Conservation (phyloP, 2,329 filamentous ascomycete genomes). For the Cladophialophora chaetospira region DNA sequence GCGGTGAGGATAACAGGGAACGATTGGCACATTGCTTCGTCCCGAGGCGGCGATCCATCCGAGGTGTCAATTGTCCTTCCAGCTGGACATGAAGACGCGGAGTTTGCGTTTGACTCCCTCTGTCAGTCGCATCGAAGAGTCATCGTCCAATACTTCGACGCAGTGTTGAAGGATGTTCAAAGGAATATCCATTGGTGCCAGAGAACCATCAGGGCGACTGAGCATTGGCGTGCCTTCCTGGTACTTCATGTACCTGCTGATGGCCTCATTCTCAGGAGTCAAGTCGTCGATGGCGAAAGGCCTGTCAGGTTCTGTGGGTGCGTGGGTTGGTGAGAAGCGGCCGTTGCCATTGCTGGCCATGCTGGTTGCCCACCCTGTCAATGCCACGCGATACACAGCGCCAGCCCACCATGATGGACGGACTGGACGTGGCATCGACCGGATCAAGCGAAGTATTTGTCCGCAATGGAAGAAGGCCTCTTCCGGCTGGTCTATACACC, state of each 20-base stretch:
- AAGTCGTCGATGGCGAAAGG: conserved; percentile 56
- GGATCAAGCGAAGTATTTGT: conserved; percentile 64
- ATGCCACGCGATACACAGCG: conserved; percentile 66
- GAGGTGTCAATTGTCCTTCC: conserved; percentile 33
- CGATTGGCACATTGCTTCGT: neutral
- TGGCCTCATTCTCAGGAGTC: conserved; percentile 53
- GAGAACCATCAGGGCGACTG: conserved; percentile 53
- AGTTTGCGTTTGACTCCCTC: conserved; percentile 59
- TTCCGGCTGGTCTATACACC: conserved; percentile 64
- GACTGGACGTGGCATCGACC: conserved; percentile 60
- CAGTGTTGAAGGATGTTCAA: conserved; percentile 54
- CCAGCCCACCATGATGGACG: conserved; percentile 72
- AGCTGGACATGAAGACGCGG: conserved; percentile 42
- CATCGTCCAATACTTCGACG: conserved; percentile 56
- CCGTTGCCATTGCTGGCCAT: conserved; percentile 51
- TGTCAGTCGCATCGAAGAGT: conserved; percentile 54
- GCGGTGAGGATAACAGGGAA: neutral
- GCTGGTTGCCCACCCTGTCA: conserved; percentile 66
- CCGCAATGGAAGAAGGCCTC: conserved; percentile 69
- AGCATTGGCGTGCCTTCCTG: conserved; percentile 56
- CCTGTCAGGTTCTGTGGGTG: conserved; percentile 37
- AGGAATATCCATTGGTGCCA: conserved; percentile 51
- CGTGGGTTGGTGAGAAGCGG: conserved; percentile 38
- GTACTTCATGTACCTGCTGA: conserved; percentile 56
- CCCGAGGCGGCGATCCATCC: no score